Evolutionary conservation across 106 monocot genomes (phyloP).

Genomic region (Hemerocallis citrina): DNA sequence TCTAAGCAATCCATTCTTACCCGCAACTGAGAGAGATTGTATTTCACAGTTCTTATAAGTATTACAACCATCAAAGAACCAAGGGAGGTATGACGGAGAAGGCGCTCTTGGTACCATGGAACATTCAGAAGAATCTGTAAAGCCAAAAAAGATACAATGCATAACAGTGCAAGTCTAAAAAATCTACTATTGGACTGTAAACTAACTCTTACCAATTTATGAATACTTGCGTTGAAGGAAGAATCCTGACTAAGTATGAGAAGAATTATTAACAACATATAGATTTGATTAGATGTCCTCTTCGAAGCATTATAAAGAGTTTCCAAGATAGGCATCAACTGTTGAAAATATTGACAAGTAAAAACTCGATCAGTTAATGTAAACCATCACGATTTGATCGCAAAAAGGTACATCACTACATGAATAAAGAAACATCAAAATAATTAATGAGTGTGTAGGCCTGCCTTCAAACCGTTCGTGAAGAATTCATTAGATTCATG

Average conservation of each 20-base stretch:
- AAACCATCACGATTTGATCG: not conserved
- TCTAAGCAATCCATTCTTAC: slow-evolving; percentile 17
- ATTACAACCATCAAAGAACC: slow-evolving; percentile 93
- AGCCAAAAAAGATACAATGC: slow-evolving; percentile 13
- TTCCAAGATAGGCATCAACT: slow-evolving; percentile 94
- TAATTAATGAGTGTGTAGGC: not conserved
- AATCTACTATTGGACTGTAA: not conserved
- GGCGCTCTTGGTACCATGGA: slow-evolving; percentile 95
- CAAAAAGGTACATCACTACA: not conserved
- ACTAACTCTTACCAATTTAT: slow-evolving; percentile 63
- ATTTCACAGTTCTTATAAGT: slow-evolving; percentile 90
- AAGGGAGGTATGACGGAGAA: slow-evolving; percentile 80
- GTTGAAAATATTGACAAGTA: slow-evolving; percentile 13
- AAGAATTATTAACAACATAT: slow-evolving; percentile 88
- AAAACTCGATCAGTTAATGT: not conserved
- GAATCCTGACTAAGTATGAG: slow-evolving; percentile 99
- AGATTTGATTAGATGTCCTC: slow-evolving; percentile 91
- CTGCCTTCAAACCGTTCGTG: not conserved
- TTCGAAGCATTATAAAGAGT: slow-evolving; percentile 91
- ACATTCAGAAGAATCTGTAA: slow-evolving; percentile 70
- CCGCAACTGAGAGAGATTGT: slow-evolving; percentile 84
- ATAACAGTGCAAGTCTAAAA: not conserved
- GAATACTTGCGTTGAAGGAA: slow-evolving; percentile 96
- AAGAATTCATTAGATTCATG: not conserved
- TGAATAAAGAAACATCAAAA: slow-evolving; percentile 9